Base-by-base conservation (phyloP, 441 rosid species). In the Populus hybrid region DNA sequence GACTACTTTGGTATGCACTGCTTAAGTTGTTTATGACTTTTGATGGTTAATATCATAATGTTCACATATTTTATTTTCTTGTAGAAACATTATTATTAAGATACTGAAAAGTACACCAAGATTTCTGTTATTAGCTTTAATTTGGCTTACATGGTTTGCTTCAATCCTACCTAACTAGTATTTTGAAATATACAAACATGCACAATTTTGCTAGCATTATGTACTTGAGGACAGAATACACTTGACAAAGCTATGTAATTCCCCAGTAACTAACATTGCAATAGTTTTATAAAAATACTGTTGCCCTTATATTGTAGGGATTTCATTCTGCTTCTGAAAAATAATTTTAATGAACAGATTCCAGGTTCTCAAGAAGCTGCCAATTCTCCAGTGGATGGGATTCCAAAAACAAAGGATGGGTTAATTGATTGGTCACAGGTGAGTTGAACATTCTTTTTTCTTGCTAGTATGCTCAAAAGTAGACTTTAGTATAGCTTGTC, bases 351-450 rank as follows among this genome's bases (percentile, higher is more conserved):
- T 30, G 32, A 35, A 40, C 84, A 94, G 99, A 92, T 95, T 84
- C 99, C 99, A 73, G 88, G 84, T 82, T 86, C 94, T 74, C 84
- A 76, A 75, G 97, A 94, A 82, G 84, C 88, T 16, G 73, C 79
- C 18, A 83, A 84, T 75, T 85, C 97, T 76, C 81, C 80, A 67
- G 83, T 87, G 19, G 83, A 81, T 80, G 81, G 86, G 75, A 91
- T 94, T 88, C 95, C 99, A 3, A 92, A 91, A 79, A 91, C 91
- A 65, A 84, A 90, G 85, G 87, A 85, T 82, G 97, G 97, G 1
- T 82, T 89, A 79, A 76, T 95, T 73, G 99, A 95, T 85, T 95
- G 97, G 99, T 91, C 98, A 28, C 93, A 90, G 81, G 98, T 94
- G 80, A 84, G 93, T 74, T 72, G 24, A 21, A 79, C 6, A 26